Base-by-base conservation (phyloP, 2,329 filamentous ascomycete genomes). In the Pseudomassariella vexata region DNA sequence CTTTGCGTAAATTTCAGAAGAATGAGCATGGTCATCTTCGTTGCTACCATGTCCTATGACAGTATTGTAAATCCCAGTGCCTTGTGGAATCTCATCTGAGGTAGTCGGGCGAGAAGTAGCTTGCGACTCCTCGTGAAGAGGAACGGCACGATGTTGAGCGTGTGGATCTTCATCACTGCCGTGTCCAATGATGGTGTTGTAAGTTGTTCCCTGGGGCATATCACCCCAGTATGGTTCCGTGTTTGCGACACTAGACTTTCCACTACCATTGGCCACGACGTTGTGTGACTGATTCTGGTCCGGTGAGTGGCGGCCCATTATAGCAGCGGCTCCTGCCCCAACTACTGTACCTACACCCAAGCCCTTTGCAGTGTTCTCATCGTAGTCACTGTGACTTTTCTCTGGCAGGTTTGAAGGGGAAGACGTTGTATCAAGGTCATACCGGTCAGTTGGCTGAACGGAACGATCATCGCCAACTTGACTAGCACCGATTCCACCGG, bases 161-260 rank as follows among this genome's bases (percentile, higher is more conserved):
- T 31, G 27, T 19, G n/a, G 28, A 10, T 26, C 21, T 18, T 47
- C 45, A 15, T 35, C 29, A 21, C 43, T 46, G 1, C 46, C 46
- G 15, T 46, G 43, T 2, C 46, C 46, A 2, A 36, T 40, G 2
- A 49, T 38, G 3, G 39, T 41, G 25, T 54, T 54, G 20, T 54
- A 52, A 6, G 47, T 33, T 5, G 36, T 37, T 4, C 48, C 48
- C 12, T 41, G 38, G n/a, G 51, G 44, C 15, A 49, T 40, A 21
- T 47, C 42, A 11, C 48, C 49, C 48, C 48, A 52, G 29, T 54
- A 52, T 2, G 49, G 41, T 8, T 51, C 46, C 2, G 38, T 18
- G 23, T 45, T 32, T 1, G 36, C 29, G n/a, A 41, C 19, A 6
- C 34, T 28, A 2, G 44, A 36, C 24, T 40, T 36, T 6, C 30